Base-by-base conservation (phyloP, 176 grass and related monocot genomes). In the Phoenix roebelenii region DNA sequence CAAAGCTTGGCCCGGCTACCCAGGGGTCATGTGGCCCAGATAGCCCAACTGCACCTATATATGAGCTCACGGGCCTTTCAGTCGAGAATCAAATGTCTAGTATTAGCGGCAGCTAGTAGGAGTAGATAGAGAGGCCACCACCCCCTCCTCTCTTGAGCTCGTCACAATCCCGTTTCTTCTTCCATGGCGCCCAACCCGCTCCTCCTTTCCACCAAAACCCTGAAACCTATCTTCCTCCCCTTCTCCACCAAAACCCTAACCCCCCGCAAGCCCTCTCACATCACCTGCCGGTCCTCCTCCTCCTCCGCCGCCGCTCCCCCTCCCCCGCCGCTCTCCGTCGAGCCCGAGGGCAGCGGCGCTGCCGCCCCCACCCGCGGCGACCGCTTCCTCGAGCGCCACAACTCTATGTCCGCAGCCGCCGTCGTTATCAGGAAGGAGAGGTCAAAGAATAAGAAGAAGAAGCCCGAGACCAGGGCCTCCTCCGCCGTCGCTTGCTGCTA, bases 401-500 rank as follows among this genome's bases (percentile, higher is more conserved):
- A 84, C 1, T 82, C 83, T 1, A 18, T 58, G 18, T 71, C 75
- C 9, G 74, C 86, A 3, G 51, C 83, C 2, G 77, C 74, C 0
- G 22, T 44, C 25, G 54, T 75, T 14, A 72, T 79, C 20, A 76
- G 79, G 3, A 44, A 59, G 29, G 57, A 76, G 25, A 69, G 58
- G 4, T 70, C 76, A 32, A 74, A 54, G 77, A 75, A 30, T 30
- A 30, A 90, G 65, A 96, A 75, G 80, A 85, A 71, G 50, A 50
- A 17, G 65, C 70, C 63, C 0, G 55, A 72, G 0, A 69, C 80
- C 15, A 59, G 64, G 26, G 25, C 77, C 24, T 83, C 80, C 3
- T 63, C 74, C 52, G 72, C 71, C 50, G 18, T 77, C 72, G 65
- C 78, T 14, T 90, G 78, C 63, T 95, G 90, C 80, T 97, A 97